Evolutionary conservation across 495 filamentous ascomycete species (phyloP), one percentile per base, ranked within the genome.

Genomic region (Xeromyces bisporus): DNA sequence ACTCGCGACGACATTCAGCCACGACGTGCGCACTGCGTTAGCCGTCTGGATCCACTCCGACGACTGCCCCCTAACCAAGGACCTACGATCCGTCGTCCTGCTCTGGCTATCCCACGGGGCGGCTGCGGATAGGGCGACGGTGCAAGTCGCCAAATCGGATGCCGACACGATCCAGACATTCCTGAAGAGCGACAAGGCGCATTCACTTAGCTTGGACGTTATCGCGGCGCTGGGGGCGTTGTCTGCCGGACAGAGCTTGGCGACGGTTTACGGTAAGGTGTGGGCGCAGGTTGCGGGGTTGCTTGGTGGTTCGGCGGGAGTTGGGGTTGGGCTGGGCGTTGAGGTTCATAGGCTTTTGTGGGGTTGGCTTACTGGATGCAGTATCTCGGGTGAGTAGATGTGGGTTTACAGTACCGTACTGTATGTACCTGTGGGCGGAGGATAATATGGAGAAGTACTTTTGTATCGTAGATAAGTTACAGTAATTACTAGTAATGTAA

Each of bases 251-350:
- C 43, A 60, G 43, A 50, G 51, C 42, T 31, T 62, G 3, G 31
- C 46, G 26, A 35, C 29, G 18, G 38, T 60, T 23, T 53, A 54
- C 28, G 39, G 52, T 25, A 46, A 49, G 15, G 43, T 53, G 31
- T 49, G 53, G 37, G 46, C 56, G 28, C 47, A 60, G 40, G 41
- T 62, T n/a, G 51, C 51, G 49, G 56, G 52, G 35, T 44, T 62
- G 47, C 40, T 55, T 11, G 43, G 51, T 46, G 55, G 56, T 27
- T 42, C 43, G 25, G 23, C 47, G 11, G 42, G 30, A 39, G 42
- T 62, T 24, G 44, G 55, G 31, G 45, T 52, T 26, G 35, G 34
- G 32, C 17, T 20, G 15, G 23, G 36, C 25, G 42, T 51, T 21
- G 23, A 42, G 23, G 11, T 55, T 14, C n/a, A n/a, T n/a, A n/a